Percentiles rank a stretch among this genome's conserved stretches.
These are phyloP conservation scores for Delonix regia DNA, from an alignment of 306 rosid species.

Conservation along the genomic window DNA sequence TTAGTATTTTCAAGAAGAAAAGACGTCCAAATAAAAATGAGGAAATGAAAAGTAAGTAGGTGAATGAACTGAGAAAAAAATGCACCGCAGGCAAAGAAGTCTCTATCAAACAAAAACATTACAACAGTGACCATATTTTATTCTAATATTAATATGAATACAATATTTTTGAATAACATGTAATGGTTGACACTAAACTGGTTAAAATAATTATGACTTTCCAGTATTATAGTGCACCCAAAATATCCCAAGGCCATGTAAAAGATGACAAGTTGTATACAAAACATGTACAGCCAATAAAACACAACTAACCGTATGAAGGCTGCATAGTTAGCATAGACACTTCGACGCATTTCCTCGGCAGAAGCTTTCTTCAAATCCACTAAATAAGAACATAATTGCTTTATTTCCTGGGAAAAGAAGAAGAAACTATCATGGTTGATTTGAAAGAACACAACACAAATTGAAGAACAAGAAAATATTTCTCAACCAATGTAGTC, in stretches of 20 bases:
- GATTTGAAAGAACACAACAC: constrained; percentile 6
- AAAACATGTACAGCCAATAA: constrained; percentile 23
- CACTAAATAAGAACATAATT: constrained; percentile 79
- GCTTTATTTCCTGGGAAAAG: constrained; percentile 79
- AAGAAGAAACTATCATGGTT: not conserved
- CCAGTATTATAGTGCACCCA: constrained; percentile 14
- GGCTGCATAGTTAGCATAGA: constrained; percentile 96
- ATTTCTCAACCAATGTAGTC: not conserved
- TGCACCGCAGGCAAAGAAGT: not conserved
- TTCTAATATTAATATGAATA: not conserved
- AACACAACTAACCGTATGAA: constrained; percentile 79
- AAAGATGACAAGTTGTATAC: not conserved
- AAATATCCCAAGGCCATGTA: not conserved
- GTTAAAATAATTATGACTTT: constrained; percentile 11
- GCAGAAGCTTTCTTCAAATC: constrained; percentile 94
- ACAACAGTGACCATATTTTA: not conserved
- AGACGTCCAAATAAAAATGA: not conserved
- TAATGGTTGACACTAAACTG: not conserved
- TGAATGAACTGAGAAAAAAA: not conserved
- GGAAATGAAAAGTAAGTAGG: not conserved
- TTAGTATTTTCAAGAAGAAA: not conserved
- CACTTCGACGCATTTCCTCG: constrained; percentile 98
- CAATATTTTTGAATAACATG: not conserved
- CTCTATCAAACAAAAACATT: constrained; percentile 7
- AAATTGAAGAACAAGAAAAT: constrained; percentile 25